Conservation (phyloP, 768 basidiomycete species). For the Tricholoma flavovirens region DNA sequence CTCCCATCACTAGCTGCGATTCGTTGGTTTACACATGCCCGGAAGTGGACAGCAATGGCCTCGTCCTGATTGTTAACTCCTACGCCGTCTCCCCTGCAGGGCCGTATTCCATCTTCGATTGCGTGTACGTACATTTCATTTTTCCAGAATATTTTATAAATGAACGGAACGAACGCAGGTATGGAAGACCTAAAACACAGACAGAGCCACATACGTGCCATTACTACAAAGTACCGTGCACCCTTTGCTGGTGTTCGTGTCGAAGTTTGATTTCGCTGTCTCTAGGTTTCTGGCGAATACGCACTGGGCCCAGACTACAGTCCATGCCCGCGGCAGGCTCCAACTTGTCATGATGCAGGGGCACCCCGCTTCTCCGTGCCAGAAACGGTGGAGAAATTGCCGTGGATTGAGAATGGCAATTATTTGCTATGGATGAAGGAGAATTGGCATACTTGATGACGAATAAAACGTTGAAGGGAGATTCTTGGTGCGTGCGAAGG, state of each 20-base stretch:
- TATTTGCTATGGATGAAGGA: conserved; percentile 12
- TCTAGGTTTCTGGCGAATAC: conserved; percentile 7
- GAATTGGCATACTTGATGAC: conserved; percentile 6
- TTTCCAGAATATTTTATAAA: neutral
- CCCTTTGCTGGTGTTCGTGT: neutral
- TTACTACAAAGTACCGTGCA: conserved; percentile 15
- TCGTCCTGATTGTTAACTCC: conserved; percentile 8
- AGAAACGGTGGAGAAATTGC: conserved; percentile 10
- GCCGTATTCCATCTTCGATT: conserved; percentile 19
- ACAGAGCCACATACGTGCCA: conserved; percentile 11
- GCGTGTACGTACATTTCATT: conserved; percentile 11
- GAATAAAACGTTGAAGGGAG: neutral
- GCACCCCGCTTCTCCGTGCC: conserved; percentile 11
- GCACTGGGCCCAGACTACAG: conserved; percentile 5
- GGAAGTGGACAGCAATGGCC: conserved; percentile 6
- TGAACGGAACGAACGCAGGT: conserved; percentile 6
- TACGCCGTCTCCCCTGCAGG: conserved; percentile 12
- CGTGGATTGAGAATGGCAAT: conserved; percentile 11
- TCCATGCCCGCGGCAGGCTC: conserved; percentile 10
- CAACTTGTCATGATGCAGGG: conserved; percentile 3
- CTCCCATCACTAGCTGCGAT: conserved; percentile 9
- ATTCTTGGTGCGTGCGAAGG: neutral
- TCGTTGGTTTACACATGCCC: conserved; percentile 12
- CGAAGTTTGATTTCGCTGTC: neutral
- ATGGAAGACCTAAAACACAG: conserved; percentile 7